Percentiles rank a stretch among this genome's conserved stretches.
Evolutionary conservation across 805 yeast genomes (phyloP).

Genomic region (Schwanniomyces occidentalis): DNA sequence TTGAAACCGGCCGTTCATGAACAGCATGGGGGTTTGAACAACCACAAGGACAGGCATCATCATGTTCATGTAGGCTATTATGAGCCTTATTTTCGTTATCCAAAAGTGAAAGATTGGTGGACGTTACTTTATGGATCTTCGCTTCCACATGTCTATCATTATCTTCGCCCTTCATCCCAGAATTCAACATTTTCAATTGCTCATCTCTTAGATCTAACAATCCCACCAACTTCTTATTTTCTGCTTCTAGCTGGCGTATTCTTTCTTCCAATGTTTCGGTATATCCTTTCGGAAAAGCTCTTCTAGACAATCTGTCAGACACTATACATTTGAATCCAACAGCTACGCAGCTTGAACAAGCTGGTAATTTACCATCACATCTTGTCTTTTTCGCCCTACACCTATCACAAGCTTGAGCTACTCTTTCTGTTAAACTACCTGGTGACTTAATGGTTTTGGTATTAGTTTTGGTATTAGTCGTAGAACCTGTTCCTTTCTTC

Average conservation of each 20-base stretch:
- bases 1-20: conserved; percentile 64
- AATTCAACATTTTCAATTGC: conserved; percentile 45
- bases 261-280: conserved; percentile 88
- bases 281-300: conserved; percentile 90
- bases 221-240: conserved; percentile 68
- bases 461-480: too few relatives aligned
- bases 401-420: conserved; percentile 90
- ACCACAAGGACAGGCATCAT: conserved; percentile 52
- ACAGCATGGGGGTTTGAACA: conserved; percentile 57
- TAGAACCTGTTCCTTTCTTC: conserved; percentile 3
- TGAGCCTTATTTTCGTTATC: conserved; percentile 14
- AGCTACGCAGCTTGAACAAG: conserved; percentile 76
- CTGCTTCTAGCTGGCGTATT: conserved; percentile 81
- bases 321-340: conserved; percentile 88
- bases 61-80: conserved; percentile 26
- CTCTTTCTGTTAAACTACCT: conserved; percentile 64
- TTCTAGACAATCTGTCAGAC: conserved; percentile 80
- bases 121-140: conserved; percentile 11
- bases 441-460: conserved; percentile 61
- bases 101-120: conserved; percentile 13
- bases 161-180: conserved; percentile 3
- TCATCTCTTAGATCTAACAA: conserved; percentile 65
- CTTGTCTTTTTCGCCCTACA: conserved; percentile 79
- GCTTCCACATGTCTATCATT: conserved; percentile 17
- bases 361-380: conserved; percentile 72